Evolutionary conservation across 2,329 filamentous ascomycete species (phyloP).

Genomic region (Nectriaceae sp.): DNA sequence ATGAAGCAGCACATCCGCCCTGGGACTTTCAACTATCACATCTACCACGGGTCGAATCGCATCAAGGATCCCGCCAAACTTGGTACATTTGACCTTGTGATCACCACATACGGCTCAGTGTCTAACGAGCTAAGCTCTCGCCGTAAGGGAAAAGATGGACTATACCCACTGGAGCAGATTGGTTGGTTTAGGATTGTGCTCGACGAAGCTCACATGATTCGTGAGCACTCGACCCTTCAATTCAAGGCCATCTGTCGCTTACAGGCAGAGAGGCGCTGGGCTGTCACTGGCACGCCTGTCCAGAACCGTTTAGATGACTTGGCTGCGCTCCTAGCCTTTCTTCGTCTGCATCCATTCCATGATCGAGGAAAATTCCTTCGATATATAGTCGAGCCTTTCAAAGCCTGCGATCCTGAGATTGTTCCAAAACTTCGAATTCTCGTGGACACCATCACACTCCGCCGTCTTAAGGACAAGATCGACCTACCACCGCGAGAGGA

Average conservation of each 20-base stretch:
- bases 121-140: constrained; percentile 74
- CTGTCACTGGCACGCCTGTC: constrained; percentile 94
- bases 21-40: constrained; percentile 68
- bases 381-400: constrained; percentile 84
- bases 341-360: constrained; percentile 83
- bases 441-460: constrained; percentile 91
- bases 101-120: constrained; percentile 91
- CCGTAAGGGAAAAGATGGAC: constrained; percentile 59
- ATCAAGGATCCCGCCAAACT: constrained; percentile 69
- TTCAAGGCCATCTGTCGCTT: constrained; percentile 84
- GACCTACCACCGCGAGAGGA: constrained; percentile 76
- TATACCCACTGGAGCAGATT: constrained; percentile 71
- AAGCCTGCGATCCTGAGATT: constrained; percentile 80
- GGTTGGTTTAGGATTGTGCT: constrained; percentile 94
- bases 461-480: constrained; percentile 89
- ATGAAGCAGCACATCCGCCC: constrained; percentile 77
- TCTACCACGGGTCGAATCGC: constrained; percentile 83
- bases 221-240: constrained; percentile 78
- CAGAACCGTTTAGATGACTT: constrained; percentile 93
- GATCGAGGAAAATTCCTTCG: constrained; percentile 74
- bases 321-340: constrained; percentile 81
- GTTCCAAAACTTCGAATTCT: constrained; percentile 83
- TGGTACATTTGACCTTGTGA: constrained; percentile 75
- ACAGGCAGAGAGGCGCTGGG: constrained; percentile 83
- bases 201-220: constrained; percentile 93